These are phyloP conservation scores for Didymella pomorum DNA, from an alignment of 2,329 filamentous ascomycete species.

Conservation along the genomic window DNA sequence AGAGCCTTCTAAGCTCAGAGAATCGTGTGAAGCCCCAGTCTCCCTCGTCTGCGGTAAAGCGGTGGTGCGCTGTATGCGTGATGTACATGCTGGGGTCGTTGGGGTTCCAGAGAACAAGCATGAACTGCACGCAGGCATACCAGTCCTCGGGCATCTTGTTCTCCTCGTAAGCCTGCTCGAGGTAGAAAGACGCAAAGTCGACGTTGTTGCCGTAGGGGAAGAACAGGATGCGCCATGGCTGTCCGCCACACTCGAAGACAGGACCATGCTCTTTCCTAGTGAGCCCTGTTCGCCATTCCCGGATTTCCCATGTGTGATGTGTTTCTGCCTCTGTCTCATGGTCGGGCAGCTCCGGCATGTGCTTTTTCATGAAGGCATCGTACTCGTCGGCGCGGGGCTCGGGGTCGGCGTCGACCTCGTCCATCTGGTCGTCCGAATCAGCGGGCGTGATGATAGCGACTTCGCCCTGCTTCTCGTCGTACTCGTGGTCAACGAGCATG, in stretches of 20 bases:
- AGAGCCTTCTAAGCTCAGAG: conserved; percentile 84
- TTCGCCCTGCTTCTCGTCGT: conserved; percentile 67
- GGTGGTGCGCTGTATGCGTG: conserved; percentile 84
- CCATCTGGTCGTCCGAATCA: conserved; percentile 64
- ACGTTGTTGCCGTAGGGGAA: conserved; percentile 96
- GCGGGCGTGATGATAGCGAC: conserved; percentile 69
- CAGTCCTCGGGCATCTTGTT: conserved; percentile 83
- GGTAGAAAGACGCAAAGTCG: conserved; percentile 91
- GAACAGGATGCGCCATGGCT: conserved; percentile 93
- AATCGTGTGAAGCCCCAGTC: conserved; percentile 99
- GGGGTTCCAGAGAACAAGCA: conserved; percentile 91
- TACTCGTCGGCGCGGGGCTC: conserved; percentile 67
- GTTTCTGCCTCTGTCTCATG: conserved; percentile 80
- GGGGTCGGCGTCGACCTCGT: conserved; percentile 61
- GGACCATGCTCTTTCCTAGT: conserved; percentile 87
- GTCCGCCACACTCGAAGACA: conserved; percentile 82
- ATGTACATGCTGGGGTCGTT: conserved; percentile 86
- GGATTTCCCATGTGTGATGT: conserved; percentile 85
- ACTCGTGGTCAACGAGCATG: conserved; percentile 69
- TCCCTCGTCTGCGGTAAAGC: conserved; percentile 94
- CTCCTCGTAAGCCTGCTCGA: conserved; percentile 90
- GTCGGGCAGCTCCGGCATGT: conserved; percentile 79
- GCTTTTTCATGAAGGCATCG: conserved; percentile 83
- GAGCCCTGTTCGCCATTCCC: conserved; percentile 75
- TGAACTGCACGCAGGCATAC: conserved; percentile 96